A percentile compares a stretch with the other conserved stretches of the same genome.
Evolutionary conservation across 495 filamentous ascomycete species (phyloP).

Genomic region (Annulohypoxylon maeteangense): DNA sequence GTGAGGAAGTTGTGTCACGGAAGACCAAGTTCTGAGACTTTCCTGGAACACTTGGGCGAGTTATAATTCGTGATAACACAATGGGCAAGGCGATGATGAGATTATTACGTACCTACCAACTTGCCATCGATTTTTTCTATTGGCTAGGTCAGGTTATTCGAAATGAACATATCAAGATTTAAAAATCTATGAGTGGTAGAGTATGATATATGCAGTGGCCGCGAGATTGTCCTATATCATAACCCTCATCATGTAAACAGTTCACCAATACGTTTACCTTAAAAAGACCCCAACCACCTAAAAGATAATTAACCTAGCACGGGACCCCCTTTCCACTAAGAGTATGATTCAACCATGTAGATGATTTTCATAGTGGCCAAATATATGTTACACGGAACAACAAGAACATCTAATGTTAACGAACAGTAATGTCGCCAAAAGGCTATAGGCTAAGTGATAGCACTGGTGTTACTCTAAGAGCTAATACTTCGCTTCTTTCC

Average conservation of each 20-base stretch:
- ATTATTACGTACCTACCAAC: too few relatives aligned
- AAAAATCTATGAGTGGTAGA: too few relatives aligned
- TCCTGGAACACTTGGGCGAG: background rate
- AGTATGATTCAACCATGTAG: background rate
- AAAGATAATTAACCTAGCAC: background rate
- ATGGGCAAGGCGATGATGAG: too few relatives aligned
- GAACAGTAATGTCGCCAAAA: background rate
- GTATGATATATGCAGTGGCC: too few relatives aligned
- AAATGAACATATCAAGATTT: too few relatives aligned
- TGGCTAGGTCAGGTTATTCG: too few relatives aligned
- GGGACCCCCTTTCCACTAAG: background rate
- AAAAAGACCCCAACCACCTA: background rate
- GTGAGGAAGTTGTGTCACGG: background rate
- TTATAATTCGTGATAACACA: too few relatives aligned
- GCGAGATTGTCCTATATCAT: too few relatives aligned
- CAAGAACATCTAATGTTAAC: background rate
- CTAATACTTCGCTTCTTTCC: conserved; percentile 1
- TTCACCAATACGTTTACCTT: too few relatives aligned
- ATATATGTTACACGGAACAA: background rate
- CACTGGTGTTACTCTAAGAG: background rate
- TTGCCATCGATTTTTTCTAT: too few relatives aligned
- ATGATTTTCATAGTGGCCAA: background rate
- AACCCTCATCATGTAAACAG: too few relatives aligned
- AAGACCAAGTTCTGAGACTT: background rate
- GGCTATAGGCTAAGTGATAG: background rate